Evolutionary conservation across 78 protist species (phyloP).

Genomic region (Cavenderia fasciculata): DNA sequence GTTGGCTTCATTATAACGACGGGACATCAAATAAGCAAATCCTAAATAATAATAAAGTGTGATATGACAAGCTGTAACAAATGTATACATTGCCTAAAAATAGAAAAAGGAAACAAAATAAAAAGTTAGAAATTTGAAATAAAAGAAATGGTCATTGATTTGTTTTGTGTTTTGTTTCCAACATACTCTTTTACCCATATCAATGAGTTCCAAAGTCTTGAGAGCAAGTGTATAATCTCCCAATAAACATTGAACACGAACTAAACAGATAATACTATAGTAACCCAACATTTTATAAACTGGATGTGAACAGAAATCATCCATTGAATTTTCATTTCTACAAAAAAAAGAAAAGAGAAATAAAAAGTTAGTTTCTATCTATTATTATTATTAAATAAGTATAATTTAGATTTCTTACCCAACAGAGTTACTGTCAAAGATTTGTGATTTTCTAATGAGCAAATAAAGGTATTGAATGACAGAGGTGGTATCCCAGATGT

Average conservation of each 20-base stretch:
- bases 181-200: conserved; percentile 74
- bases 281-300: conserved; percentile 84
- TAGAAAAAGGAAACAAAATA: not conserved
- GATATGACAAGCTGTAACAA: conserved; percentile 88
- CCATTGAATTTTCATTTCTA: conserved; percentile 43
- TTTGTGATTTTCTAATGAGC: conserved; percentile 62
- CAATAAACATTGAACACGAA: conserved; percentile 92
- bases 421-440: conserved; percentile 37
- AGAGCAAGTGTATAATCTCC: conserved; percentile 89
- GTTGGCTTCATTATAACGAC: conserved; percentile 91
- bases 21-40: conserved; percentile 87
- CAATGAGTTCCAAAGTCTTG: conserved; percentile 72
- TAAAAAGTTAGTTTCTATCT: not conserved
- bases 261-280: conserved; percentile 84
- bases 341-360: not conserved
- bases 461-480: conserved; percentile 75
- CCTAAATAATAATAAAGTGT: conserved; percentile 88
- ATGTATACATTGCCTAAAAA: conserved; percentile 65
- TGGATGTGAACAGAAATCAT: conserved; percentile 73
- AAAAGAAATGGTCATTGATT: no score
- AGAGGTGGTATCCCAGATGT: conserved; percentile 70
- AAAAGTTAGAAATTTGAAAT: no score
- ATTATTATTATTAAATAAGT: not conserved
- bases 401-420: not conserved
- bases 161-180: no score